phyloP scores from a whole-genome alignment of 2,329 filamentous ascomycete species.

The Trematosphaeria pertusa region DNA sequence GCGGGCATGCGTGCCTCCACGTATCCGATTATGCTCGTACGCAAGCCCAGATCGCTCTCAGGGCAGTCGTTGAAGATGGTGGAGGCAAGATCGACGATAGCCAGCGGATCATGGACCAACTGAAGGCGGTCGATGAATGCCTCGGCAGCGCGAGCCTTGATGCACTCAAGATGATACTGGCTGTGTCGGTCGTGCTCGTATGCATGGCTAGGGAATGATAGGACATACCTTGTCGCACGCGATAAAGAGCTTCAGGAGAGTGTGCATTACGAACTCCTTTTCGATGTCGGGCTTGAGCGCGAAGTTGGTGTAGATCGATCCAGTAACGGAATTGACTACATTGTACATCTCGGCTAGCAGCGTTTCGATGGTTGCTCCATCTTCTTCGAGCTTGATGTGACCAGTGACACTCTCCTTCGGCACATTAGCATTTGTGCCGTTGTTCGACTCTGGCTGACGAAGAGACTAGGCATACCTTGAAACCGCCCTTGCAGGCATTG shows the following conservation, averaged over 20 bases:
- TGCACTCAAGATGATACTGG: conserved; percentile 28
- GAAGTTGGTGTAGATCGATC: conserved; percentile 29
- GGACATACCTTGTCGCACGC: conserved; percentile 28
- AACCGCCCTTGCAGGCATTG: conserved; percentile 23
- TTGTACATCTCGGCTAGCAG: conserved; percentile 30
- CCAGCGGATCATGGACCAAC: conserved; percentile 22
- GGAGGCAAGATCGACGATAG: conserved; percentile 22
- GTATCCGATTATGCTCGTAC: conserved; percentile 17
- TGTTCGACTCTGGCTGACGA: too few relatives aligned
- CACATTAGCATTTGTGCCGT: conserved; percentile 13
- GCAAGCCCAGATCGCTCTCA: conserved; percentile 23
- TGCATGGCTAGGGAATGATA: neutral
- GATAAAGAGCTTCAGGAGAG: conserved; percentile 24
- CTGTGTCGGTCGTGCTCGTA: neutral
- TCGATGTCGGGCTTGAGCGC: conserved; percentile 17
- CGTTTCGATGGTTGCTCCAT: conserved; percentile 9
- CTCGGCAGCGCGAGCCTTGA: conserved; percentile 20
- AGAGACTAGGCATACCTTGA: conserved; percentile 24
- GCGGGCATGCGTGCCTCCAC: conserved; percentile 15
- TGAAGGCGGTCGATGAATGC: conserved; percentile 28
- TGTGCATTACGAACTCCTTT: conserved; percentile 19
- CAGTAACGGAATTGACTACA: conserved; percentile 20
- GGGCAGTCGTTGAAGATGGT: conserved; percentile 18
- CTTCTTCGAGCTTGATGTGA: conserved; percentile 23
- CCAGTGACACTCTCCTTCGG: conserved; percentile 18